Conservation (phyloP, 176 grass and related monocot genomes). For the bread wheat (Triticum aestivum) region DNA sequence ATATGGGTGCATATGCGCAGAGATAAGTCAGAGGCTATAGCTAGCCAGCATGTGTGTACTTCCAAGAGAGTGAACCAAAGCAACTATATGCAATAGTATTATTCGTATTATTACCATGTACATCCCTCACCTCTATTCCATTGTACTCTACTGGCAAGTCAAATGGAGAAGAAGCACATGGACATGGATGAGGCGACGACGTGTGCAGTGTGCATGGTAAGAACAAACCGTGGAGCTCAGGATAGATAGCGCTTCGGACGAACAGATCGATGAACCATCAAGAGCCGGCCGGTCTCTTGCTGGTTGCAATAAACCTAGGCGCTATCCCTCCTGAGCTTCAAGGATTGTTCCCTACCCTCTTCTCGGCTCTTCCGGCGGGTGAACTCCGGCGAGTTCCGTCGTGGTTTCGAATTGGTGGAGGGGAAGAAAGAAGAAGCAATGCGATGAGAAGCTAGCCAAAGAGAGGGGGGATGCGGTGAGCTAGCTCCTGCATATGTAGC, state of each 20-base stretch:
- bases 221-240: slow-evolving; percentile 64
- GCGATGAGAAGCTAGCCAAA: background rate
- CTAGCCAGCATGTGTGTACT: background rate
- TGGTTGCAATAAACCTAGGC: slow-evolving; percentile 28
- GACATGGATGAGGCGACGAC: background rate
- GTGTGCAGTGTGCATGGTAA: slow-evolving; percentile 12
- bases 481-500: background rate
- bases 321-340: slow-evolving; percentile 81
- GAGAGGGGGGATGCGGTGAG: background rate
- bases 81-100: background rate
- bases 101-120: background rate
- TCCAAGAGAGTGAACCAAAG: background rate
- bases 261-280: slow-evolving; percentile 29
- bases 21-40: background rate
- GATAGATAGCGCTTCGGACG: slow-evolving; percentile 56
- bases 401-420: background rate
- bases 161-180: background rate
- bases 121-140: slow-evolving; percentile 5
- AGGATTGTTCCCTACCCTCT: slow-evolving; percentile 42
- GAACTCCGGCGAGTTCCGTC: background rate
- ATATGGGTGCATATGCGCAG: background rate
- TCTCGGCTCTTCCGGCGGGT: background rate
- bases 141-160: background rate
- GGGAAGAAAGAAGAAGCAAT: background rate
- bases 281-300: background rate